Evolutionary conservation across 805 yeast genomes (phyloP).

Genomic region (Dipodascus geniculatus): DNA sequence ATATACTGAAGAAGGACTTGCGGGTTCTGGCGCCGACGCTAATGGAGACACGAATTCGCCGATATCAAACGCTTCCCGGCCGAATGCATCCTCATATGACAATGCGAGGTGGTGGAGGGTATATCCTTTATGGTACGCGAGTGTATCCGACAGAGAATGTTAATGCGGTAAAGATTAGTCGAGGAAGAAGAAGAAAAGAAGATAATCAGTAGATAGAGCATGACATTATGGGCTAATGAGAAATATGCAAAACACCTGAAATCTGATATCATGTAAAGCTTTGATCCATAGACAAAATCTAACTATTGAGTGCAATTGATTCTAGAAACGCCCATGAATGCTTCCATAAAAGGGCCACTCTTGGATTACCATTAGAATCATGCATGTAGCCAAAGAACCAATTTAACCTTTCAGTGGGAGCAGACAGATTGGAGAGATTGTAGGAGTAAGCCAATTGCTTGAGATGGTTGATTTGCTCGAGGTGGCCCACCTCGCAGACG

Average conservation of each 20-base stretch:
- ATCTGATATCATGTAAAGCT: background rate
- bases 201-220: background rate
- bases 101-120: constrained; percentile 87
- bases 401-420: too few species aligned
- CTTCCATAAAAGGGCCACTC: constrained; percentile 14
- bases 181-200: background rate
- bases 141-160: constrained; percentile 44
- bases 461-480: constrained; percentile 41
- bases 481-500: constrained; percentile 67
- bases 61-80: constrained; percentile 88
- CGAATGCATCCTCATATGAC: constrained; percentile 94
- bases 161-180: background rate
- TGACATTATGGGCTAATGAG: too few species aligned
- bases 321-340: background rate
- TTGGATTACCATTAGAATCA: constrained; percentile 35
- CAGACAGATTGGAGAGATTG: background rate
- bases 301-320: background rate
- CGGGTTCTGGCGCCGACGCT: constrained; percentile 74
- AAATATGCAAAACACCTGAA: too few species aligned
- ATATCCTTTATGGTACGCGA: constrained; percentile 61
- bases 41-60: constrained; percentile 69
- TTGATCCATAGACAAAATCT: background rate
- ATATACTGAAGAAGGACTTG: constrained; percentile 51
- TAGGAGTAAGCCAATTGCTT: constrained; percentile 6
- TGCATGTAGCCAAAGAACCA: constrained; percentile 41